phyloP scores from a whole-genome alignment of 306 rosid genomes.

The Gastrolobium villosum region DNA sequence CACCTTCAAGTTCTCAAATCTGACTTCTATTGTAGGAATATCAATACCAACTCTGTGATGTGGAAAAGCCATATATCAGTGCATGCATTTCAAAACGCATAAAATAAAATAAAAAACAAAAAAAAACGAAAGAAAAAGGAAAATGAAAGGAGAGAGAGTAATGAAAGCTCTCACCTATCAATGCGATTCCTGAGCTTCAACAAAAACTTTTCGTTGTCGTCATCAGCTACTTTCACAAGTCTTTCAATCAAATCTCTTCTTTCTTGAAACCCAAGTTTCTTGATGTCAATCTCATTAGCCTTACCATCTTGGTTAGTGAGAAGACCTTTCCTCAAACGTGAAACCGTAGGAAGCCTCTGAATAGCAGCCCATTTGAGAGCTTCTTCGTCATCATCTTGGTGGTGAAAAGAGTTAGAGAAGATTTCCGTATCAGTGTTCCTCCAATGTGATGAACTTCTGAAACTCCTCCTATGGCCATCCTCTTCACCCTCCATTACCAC shows the following conservation, averaged over 20 bases:
- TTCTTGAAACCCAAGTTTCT: conserved; percentile 69
- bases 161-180: conserved; percentile 56
- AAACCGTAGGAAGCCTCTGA: conserved; percentile 53
- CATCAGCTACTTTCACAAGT: conserved; percentile 68
- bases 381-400: conserved; percentile 48
- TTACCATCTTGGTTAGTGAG: conserved; percentile 55
- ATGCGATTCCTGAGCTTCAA: conserved; percentile 69
- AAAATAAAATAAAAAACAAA: too few relatives aligned
- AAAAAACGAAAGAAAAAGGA: too few relatives aligned
- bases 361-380: conserved; percentile 61
- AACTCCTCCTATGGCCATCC: neutral
- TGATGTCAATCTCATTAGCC: conserved; percentile 69
- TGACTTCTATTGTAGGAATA: conserved; percentile 78
- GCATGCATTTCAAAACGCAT: neutral
- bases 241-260: conserved; percentile 69
- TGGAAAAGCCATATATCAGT: neutral
- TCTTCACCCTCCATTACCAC: neutral
- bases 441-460: neutral
- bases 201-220: conserved; percentile 82
- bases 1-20: conserved; percentile 66
- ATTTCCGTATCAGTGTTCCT: neutral
- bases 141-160: neutral
- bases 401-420: neutral
- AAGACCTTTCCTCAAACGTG: conserved; percentile 54
- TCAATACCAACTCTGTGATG: conserved; percentile 66